Conservation (phyloP, 441 rosid genomes). For the Capsella rubella region DNA sequence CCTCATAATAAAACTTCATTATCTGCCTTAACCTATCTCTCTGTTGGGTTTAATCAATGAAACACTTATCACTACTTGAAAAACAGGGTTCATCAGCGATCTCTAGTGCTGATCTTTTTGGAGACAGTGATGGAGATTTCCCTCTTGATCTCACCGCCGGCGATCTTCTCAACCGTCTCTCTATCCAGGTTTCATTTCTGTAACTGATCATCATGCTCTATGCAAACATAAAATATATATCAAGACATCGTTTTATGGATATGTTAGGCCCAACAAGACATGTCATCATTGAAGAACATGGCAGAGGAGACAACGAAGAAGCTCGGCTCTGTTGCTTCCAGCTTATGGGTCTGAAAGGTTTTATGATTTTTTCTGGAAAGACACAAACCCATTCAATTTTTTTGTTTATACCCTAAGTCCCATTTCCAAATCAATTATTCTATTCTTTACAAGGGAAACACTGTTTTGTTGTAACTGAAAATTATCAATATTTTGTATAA, state of each 20-base stretch:
- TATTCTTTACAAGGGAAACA: slow-evolving; percentile 27
- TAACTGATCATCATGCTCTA: slow-evolving; percentile 6
- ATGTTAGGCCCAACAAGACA: slow-evolving; percentile 87
- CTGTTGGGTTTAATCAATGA: neutral
- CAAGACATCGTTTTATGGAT: slow-evolving; percentile 1
- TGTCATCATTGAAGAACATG: slow-evolving; percentile 90
- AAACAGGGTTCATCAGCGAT: slow-evolving; percentile 87
- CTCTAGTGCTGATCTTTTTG: slow-evolving; percentile 95
- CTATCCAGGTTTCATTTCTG: slow-evolving; percentile 71
- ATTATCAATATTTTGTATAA: slow-evolving; percentile 20
- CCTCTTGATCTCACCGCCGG: slow-evolving; percentile 80
- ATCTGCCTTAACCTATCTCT: neutral
- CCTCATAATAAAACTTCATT: slow-evolving; percentile 11
- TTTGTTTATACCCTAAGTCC: slow-evolving; percentile 9
- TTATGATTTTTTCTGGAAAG: neutral
- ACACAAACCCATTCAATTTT: slow-evolving; percentile 15
- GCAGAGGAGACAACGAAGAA: slow-evolving; percentile 98
- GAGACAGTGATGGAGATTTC: slow-evolving; percentile 53
- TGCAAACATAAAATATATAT: neutral
- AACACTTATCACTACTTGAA: slow-evolving; percentile 3
- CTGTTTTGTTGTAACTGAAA: slow-evolving; percentile 15
- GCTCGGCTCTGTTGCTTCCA: slow-evolving; percentile 82
- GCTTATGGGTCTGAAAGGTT: slow-evolving; percentile 46
- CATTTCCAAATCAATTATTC: slow-evolving; percentile 23
- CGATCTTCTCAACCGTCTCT: slow-evolving; percentile 82